Base-by-base conservation (phyloP, 139 green algal genomes). In the Coelastrella sp. region DNA sequence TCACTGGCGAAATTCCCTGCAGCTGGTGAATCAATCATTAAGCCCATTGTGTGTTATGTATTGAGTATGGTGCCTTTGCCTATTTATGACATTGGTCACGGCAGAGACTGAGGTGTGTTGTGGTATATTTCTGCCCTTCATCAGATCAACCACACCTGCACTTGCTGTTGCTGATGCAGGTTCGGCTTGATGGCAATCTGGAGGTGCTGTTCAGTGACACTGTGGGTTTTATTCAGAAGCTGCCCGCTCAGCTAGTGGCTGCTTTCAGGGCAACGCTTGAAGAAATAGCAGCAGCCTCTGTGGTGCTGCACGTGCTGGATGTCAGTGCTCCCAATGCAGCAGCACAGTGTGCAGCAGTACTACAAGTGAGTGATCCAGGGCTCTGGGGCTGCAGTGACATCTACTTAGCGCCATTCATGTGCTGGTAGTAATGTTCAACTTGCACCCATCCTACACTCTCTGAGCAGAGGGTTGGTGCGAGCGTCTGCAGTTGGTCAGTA, bases 171-270 rank as follows among this genome's bases (percentile, higher is more conserved):
- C 24, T 15, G 8, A 22, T 59, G 8, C 17, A 91, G 87, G 87
- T 91, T 20, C 78, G 87, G 4, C 87, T 91, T 35, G 93, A 94
- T 8, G 94, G 93, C 27, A 98, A 97, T 79, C 95, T 97, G 89
- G 94, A 97, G 91, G 91, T 97, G 19, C 94, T 99, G n/a, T 35
- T 99, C 22, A 97, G 92, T 9, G 98, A 99, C 93, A 99, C 98
- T 0, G 98, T 99, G 70, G 97, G 97, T 0, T 98, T 99, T 93
- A 98, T 98, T 60, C 97, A 99, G 94, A 99, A 99, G 93, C 95
- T 99, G 82, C 98, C 98, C 27, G 99, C 98, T 0, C 94, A 99
- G 94, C 96, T 99, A 59, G 96, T 98, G 15, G 97, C 96, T 0
- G 96, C 96, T 0, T 99, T 99, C 92, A 93, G 95, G 56, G 98